These are phyloP conservation scores for Ceratopteris richardii DNA, from an alignment of 75 land plant genomes.

Conservation along the genomic window DNA sequence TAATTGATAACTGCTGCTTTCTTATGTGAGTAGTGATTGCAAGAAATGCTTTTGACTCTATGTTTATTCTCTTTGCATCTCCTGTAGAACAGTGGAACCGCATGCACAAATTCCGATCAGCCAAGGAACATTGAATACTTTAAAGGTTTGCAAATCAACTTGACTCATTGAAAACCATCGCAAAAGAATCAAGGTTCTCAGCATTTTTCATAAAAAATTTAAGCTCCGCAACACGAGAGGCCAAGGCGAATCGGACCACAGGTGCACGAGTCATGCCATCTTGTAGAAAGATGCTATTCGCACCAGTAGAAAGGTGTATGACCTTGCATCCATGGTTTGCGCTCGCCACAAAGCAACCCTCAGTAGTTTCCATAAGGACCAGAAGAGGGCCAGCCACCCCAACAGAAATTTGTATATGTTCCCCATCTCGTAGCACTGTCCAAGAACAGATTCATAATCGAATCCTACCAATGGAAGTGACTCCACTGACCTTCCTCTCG, in stretches of 20 bases:
- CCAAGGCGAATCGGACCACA: slow-evolving; percentile 14
- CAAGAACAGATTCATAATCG: slow-evolving; percentile 51
- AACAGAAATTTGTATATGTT: slow-evolving; percentile 64
- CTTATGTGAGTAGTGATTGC: no score
- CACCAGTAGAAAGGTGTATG: slow-evolving; percentile 27
- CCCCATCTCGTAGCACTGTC: slow-evolving; percentile 84
- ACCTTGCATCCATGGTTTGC: slow-evolving; percentile 30
- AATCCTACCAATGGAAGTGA: slow-evolving; percentile 54
- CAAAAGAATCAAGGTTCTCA: slow-evolving; percentile 8
- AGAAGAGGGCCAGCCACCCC: slow-evolving; percentile 68
- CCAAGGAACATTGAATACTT: slow-evolving; percentile 50
- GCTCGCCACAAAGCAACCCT: slow-evolving; percentile 34
- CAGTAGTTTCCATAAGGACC: slow-evolving; percentile 29
- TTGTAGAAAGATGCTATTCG: slow-evolving; percentile 15
- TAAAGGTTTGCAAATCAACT: slow-evolving; percentile 85
- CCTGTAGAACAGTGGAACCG: slow-evolving; percentile 78
- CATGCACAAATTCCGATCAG: slow-evolving; percentile 71
- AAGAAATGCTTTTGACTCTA: slow-evolving; percentile 40
- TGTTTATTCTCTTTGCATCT: slow-evolving; percentile 99
- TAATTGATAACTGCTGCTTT: no score
- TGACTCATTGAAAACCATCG: slow-evolving; percentile 16
- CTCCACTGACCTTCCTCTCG: slow-evolving; percentile 18
- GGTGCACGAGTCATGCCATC: slow-evolving; percentile 36
- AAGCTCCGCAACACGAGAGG: slow-evolving; percentile 19
- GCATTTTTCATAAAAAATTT: slow-evolving; percentile 14